Evolutionary conservation across 768 basidiomycete species (phyloP).

Genomic region (Trametes cubensis): DNA sequence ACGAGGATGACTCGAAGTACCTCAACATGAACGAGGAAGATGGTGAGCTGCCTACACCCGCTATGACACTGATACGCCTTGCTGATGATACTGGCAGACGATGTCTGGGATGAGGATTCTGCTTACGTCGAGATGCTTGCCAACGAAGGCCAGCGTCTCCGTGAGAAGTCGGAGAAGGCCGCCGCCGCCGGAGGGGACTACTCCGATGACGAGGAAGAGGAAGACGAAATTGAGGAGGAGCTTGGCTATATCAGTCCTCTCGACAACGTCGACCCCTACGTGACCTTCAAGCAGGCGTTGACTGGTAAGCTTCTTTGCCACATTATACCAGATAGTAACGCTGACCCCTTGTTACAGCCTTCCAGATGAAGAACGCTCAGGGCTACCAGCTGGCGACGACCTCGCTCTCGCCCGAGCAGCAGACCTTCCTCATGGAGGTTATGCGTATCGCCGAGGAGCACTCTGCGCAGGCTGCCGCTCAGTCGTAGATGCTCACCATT

Average conservation of each 20-base stretch:
- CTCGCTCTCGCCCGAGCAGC: constrained; percentile 69
- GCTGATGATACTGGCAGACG: constrained; percentile 47
- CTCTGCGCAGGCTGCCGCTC: constrained; percentile 15
- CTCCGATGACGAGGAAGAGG: constrained; percentile 43
- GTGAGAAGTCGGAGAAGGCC: constrained; percentile 57
- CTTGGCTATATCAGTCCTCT: constrained; percentile 84
- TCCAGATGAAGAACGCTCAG: constrained; percentile 72
- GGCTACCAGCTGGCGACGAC: constrained; percentile 78
- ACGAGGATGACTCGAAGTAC: constrained; percentile 51
- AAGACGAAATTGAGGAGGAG: constrained; percentile 77
- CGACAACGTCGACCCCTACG: constrained; percentile 77
- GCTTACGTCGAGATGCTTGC: constrained; percentile 88
- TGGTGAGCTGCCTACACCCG: constrained; percentile 39
- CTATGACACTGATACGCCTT: too few species aligned
- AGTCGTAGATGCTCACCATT: constrained; percentile 2
- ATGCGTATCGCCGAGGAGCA: constrained; percentile 68
- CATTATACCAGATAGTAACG: constrained; percentile 1
- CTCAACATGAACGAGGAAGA: constrained; percentile 72
- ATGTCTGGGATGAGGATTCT: constrained; percentile 90
- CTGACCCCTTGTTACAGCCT: constrained; percentile 44
- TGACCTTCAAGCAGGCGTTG: constrained; percentile 76
- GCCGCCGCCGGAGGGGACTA: constrained; percentile 37
- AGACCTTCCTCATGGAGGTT: constrained; percentile 82
- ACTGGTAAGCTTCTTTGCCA: constrained; percentile 51
- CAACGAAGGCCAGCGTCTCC: constrained; percentile 77